A percentile compares a stretch with the other conserved stretches of the same genome.
Evolutionary conservation across 371 early-diverging fungal genomes (phyloP).

Genomic region (Mortierella sp.): DNA sequence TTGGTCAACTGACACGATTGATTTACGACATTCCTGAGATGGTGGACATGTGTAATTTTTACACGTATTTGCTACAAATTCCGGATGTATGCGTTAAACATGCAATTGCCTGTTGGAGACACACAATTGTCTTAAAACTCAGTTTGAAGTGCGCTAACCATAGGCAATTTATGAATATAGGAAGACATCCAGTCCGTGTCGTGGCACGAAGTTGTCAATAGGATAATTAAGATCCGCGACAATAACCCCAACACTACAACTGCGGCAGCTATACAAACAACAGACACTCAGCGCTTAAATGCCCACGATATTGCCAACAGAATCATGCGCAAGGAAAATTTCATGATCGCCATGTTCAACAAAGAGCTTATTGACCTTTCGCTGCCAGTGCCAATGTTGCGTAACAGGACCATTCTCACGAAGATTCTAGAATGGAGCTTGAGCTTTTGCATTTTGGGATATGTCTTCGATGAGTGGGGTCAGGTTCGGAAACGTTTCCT

Average conservation of each 20-base stretch:
- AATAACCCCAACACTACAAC: conserved; percentile 70
- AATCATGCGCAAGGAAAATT: conserved; percentile 98
- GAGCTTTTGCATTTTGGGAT: conserved; percentile 84
- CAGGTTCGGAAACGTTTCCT: conserved; percentile 86
- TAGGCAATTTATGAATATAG: conserved; percentile 38
- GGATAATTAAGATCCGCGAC: conserved; percentile 79
- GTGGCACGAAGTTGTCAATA: conserved; percentile 82
- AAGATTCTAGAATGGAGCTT: conserved; percentile 95
- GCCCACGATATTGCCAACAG: conserved; percentile 92
- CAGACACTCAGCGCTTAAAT: conserved; percentile 73
- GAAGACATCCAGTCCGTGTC: conserved; percentile 83
- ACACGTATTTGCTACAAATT: conserved; percentile 82
- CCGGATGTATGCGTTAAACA: conserved; percentile 73
- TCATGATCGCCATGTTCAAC: conserved; percentile 95
- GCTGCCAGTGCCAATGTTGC: conserved; percentile 72
- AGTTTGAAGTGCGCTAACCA: no score
- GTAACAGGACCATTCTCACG: conserved; percentile 74
- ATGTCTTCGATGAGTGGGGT: conserved; percentile 89
- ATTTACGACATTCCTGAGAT: conserved; percentile 78
- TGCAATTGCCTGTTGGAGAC: no score
- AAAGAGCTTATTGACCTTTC: conserved; percentile 87
- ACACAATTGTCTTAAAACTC: no score
- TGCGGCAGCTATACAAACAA: conserved; percentile 49
- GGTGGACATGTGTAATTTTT: conserved; percentile 89
- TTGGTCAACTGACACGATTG: conserved; percentile 77